Evolutionary conservation across 2,329 filamentous ascomycete genomes (phyloP), one percentile per base, ranked within the genome.

Genomic region (Pyricularia grisea): DNA sequence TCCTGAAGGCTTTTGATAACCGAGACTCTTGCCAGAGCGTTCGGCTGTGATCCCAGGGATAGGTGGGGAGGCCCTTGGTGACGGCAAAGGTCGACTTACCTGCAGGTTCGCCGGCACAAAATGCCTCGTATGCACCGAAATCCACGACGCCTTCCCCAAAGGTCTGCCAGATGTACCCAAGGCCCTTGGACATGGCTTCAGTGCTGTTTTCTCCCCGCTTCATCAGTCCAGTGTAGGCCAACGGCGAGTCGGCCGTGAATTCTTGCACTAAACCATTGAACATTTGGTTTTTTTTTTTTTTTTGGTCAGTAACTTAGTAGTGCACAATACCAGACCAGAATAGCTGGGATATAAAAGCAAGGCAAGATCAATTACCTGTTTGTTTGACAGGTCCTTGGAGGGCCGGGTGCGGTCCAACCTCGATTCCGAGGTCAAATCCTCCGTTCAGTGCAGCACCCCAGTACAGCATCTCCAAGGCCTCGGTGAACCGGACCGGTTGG

Each of bases 401-500:
- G 5, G 76, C 74, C 1, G 77, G 72, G 5, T 76, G 73, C 4
- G 82, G 82, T 17, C 82, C 79, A 36, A 84, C 70, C 70, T 84
- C 82, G 11, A 84, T 65, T 42, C 83, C 73, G 2, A 81, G 65
- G 17, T 78, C 74, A 50, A 85, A 70, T 0, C 82, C 82, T n/a
- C 50, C 50, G 11, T 58, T 25, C 50, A 23, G 23, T 6, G 50
- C 23, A 11, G 50, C 50, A 10, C 50, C 50, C 50, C 23, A 58
- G 50, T 58, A 58, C 50, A 58, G 50, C 50, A 58, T 58, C 50
- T 58, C 50, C 50, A 58, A 58, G 50, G 50, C 50, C 7, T 76
- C 73, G 11, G 78, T 74, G 70, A 83, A 85, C 6, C 78, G 76
- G 11, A 86, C 84, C 0, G 79, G 78, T 2, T 78, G 80, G 0